Evolutionary conservation across 2,329 filamentous ascomycete genomes (phyloP), one percentile per base, ranked within the genome.

Genomic region (Aschersonia sp.): DNA sequence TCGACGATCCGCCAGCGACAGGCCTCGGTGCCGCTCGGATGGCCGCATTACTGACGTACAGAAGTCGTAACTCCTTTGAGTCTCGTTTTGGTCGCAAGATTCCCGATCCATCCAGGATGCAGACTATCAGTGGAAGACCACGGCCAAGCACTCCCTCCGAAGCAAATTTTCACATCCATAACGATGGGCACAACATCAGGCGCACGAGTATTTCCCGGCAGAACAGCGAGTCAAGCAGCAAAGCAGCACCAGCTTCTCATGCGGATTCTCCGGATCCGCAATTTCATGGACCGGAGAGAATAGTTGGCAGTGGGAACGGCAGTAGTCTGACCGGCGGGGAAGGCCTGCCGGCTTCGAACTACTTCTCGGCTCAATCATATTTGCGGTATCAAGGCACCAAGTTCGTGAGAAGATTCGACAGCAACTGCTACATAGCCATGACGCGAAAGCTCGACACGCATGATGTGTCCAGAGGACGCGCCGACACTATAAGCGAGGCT

Each of bases 391-490:
- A 98, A 66, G 90, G 88, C 48, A 78, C 83, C 57, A 98, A 98
- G 65, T 98, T 98, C 58, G 92, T 97, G 57, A 88, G 86, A 64
- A 84, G 92, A 8, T 98, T 97, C 63, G 92, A 98, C 65, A 87
- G 88, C 58, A 98, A 98, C 64, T 98, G 92, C 69, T 98, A 98
- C 69, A 97, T 98, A 56, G 89, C 92, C 55, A 95, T 98, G 65
- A 97, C 92, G 5, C 84, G 92, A 58, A 98, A 98, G 66, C 77
- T 98, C 12, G 92, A 98, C 62, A 97, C 92, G 0, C 92, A 98
- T 64, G 92, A 98, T 62, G 80, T 98, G 30, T 94, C 88, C 11
- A 79, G 89, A 41, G 78, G 82, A 59, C 83, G 90, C 5, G 68
- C 79, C n/a, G 56, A 67, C 41, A 71, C 75, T 30, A 80, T 94